These are phyloP conservation scores for Rhodotorula sp. DNA, from an alignment of 1,284 basidiomycete species.

Conservation along the genomic window DNA sequence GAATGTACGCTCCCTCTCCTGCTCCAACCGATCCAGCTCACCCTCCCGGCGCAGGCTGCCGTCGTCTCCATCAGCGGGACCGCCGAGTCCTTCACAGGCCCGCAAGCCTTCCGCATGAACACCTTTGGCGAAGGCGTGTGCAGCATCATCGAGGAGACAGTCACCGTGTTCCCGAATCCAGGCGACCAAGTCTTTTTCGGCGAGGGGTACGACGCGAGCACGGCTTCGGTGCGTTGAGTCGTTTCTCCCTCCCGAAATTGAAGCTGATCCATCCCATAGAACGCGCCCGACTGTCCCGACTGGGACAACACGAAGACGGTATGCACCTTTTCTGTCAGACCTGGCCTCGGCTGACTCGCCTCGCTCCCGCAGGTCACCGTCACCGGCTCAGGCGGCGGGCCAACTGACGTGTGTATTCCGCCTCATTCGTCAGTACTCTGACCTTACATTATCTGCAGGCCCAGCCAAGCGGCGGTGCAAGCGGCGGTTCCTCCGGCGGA, in stretches of 20 bases:
- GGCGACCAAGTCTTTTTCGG: slow-evolving; percentile 44
- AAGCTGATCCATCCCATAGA: not conserved
- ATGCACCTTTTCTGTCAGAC: not conserved
- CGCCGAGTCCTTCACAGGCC: slow-evolving; percentile 46
- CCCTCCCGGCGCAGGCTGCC: slow-evolving; percentile 36
- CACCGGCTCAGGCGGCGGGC: not conserved
- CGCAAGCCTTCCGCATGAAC: slow-evolving; percentile 53
- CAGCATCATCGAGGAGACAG: slow-evolving; percentile 45
- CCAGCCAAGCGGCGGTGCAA: not conserved
- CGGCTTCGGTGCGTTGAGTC: not conserved
- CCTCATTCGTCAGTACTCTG: too few species aligned
- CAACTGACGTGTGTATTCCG: not conserved
- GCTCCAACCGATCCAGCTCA: not conserved
- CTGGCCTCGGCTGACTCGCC: not conserved
- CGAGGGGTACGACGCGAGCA: slow-evolving; percentile 24
- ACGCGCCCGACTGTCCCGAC: not conserved
- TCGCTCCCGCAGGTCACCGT: not conserved
- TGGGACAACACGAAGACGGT: slow-evolving; percentile 10
- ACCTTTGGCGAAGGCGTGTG: slow-evolving; percentile 48
- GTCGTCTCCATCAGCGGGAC: slow-evolving; percentile 49
- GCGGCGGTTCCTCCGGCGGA: not conserved
- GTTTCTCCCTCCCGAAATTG: not conserved
- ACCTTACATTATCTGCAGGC: not conserved
- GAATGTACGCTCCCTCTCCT: slow-evolving; percentile 43
- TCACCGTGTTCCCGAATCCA: slow-evolving; percentile 49